These are phyloP conservation scores for Sclerotinia borealis DNA, from an alignment of 2,329 filamentous ascomycete species.

Conservation along the genomic window DNA sequence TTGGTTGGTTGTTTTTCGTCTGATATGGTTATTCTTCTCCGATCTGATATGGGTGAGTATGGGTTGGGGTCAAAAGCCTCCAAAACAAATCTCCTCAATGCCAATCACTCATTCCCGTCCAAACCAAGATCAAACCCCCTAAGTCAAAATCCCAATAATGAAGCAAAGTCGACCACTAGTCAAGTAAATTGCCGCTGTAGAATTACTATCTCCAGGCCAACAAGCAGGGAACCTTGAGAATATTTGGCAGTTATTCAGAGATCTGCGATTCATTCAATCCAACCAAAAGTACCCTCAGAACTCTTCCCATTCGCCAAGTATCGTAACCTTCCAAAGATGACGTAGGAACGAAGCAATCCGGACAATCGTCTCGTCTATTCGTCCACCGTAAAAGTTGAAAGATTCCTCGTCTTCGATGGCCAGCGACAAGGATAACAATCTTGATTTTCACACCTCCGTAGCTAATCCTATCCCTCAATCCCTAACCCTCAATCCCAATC, in stretches of 20 bases:
- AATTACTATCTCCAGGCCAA: background rate
- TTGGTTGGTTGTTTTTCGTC: background rate
- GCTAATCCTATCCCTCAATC: background rate
- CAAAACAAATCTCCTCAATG: background rate
- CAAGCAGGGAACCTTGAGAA: background rate
- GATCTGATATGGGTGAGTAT: background rate
- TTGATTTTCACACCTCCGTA: background rate
- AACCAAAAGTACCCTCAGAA: background rate
- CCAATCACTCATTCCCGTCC: background rate
- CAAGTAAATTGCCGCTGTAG: background rate
- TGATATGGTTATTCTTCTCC: background rate
- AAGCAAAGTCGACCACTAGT: background rate
- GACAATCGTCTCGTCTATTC: background rate
- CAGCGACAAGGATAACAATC: background rate
- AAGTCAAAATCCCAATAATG: background rate
- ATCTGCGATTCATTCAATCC: background rate
- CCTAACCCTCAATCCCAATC: no score
- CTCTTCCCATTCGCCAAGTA: background rate
- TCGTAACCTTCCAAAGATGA: background rate
- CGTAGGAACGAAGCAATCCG: background rate
- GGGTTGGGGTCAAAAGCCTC: background rate
- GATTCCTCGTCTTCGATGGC: background rate
- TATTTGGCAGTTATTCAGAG: background rate
- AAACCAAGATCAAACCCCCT: slow-evolving; percentile 1
- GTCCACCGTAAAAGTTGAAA: background rate